Conservation (phyloP, 441 rosid species). For the Erodium moschatum region DNA sequence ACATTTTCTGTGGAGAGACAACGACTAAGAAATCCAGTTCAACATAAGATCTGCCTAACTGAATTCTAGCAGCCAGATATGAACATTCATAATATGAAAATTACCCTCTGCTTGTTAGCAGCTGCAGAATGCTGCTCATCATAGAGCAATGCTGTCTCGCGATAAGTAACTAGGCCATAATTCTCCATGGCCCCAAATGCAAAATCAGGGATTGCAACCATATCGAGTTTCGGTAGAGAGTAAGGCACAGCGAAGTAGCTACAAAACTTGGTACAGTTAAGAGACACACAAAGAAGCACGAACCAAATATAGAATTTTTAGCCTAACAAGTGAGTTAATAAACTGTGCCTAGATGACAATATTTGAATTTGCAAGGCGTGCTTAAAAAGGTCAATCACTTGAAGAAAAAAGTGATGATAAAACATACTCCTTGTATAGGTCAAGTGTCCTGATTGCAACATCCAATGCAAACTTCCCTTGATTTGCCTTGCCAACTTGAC, state of each 20-base stretch:
- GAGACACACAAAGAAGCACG: too few species aligned
- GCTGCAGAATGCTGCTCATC: constrained; percentile 93
- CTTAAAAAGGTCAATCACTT: constrained; percentile 3
- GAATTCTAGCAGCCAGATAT: constrained; percentile 7
- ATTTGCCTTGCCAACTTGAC: constrained; percentile 79
- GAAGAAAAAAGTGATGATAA: background rate
- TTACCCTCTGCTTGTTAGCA: constrained; percentile 85
- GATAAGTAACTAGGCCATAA: constrained; percentile 86
- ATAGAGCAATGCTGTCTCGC: constrained; percentile 79
- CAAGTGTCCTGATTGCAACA: constrained; percentile 84
- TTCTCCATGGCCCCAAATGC: constrained; percentile 99
- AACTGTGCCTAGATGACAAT: too few species aligned
- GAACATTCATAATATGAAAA: constrained; percentile 9
- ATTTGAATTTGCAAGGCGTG: too few species aligned
- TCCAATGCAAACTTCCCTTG: constrained; percentile 83
- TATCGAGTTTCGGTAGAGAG: constrained; percentile 83
- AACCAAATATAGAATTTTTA: too few species aligned
- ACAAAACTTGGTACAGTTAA: constrained; percentile 19
- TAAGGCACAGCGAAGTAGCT: constrained; percentile 87
- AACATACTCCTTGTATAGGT: constrained; percentile 70
- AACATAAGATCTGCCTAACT: constrained; percentile 16
- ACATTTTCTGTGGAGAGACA: too few species aligned
- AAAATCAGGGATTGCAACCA: constrained; percentile 95
- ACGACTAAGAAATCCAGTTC: too few species aligned
- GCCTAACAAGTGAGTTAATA: too few species aligned